A percentile compares a stretch with the other conserved stretches of the same genome.
Conservation (phyloP, 2,329 filamentous ascomycete species). For the Neonectria sp. region DNA sequence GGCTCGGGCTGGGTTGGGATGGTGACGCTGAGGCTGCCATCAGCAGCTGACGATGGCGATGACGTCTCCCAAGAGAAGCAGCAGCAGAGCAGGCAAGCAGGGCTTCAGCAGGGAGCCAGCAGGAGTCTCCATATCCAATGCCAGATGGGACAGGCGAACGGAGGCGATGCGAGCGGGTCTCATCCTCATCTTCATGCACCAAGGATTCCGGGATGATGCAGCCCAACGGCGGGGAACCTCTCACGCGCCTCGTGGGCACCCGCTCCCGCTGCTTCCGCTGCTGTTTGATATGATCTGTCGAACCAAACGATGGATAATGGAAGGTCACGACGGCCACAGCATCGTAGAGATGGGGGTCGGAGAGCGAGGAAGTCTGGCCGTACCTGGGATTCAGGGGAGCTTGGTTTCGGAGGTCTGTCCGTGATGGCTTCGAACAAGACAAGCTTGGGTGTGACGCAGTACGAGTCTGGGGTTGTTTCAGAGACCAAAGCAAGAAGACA, state of each 20-base stretch:
- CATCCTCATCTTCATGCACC: slow-evolving; percentile 1
- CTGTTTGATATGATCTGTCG: neutral
- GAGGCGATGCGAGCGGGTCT: slow-evolving; percentile 13
- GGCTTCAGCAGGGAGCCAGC: neutral
- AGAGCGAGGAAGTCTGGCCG: neutral
- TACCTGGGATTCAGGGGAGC: neutral
- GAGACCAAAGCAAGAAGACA: neutral
- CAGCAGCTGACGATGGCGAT: slow-evolving; percentile 20
- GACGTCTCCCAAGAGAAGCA: slow-evolving; percentile 13
- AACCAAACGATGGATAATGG: neutral
- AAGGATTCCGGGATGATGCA: slow-evolving; percentile 11
- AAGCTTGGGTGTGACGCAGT: neutral
- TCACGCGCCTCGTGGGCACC: too few species aligned
- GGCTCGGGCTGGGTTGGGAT: neutral
- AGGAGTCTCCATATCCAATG: neutral
- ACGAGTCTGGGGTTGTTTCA: neutral
- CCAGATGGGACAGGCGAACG: neutral
- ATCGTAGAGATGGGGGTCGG: neutral
- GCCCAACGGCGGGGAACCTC: neutral
- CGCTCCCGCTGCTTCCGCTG: neutral
- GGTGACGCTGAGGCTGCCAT: slow-evolving; percentile 18
- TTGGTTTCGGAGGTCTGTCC: neutral
- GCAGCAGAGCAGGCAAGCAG: neutral
- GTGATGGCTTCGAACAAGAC: neutral
- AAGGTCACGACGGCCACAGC: too few species aligned